Evolutionary conservation across 1,139 yeast genomes (phyloP).

Genomic region (Debaryomycetaceae sp.): DNA sequence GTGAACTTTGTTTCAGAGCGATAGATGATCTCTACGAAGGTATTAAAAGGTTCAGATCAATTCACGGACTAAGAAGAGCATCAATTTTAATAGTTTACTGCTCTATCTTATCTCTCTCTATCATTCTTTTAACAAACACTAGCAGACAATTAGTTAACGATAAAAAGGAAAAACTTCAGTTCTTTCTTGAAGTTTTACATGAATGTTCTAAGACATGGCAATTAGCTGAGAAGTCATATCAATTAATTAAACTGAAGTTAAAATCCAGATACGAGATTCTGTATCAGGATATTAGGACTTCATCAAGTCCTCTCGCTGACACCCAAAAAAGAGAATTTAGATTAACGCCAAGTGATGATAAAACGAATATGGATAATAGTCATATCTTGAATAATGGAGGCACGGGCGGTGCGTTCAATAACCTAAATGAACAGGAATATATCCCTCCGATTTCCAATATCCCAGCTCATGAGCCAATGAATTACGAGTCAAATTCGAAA

Average conservation of each 20-base stretch:
- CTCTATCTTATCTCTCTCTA: slow-evolving; percentile 44
- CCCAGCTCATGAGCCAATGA: not conserved
- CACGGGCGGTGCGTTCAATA: not conserved
- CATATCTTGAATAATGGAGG: not conserved
- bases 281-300: not conserved
- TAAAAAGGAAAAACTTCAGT: slow-evolving; percentile 27
- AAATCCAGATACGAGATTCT: slow-evolving; percentile 9
- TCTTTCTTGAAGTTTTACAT: slow-evolving; percentile 35
- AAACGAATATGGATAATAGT: not conserved
- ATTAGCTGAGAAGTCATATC: slow-evolving; percentile 45
- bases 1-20: slow-evolving; percentile 35
- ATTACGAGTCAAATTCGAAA: not conserved
- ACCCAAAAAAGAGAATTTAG: not conserved
- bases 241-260: slow-evolving; percentile 36
- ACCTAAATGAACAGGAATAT: not conserved
- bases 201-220: slow-evolving; percentile 48
- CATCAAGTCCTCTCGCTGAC: not conserved
- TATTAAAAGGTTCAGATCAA: slow-evolving; percentile 30
- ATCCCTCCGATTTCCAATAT: not conserved
- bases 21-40: slow-evolving; percentile 43
- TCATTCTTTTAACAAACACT: slow-evolving; percentile 37
- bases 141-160: slow-evolving; percentile 22
- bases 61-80: slow-evolving; percentile 41
- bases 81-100: slow-evolving; percentile 49
- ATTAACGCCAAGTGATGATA: not conserved